Evolutionary conservation across 2,329 filamentous ascomycete genomes (phyloP), one percentile per base, ranked within the genome.

Genomic region (Penicillium sp.): DNA sequence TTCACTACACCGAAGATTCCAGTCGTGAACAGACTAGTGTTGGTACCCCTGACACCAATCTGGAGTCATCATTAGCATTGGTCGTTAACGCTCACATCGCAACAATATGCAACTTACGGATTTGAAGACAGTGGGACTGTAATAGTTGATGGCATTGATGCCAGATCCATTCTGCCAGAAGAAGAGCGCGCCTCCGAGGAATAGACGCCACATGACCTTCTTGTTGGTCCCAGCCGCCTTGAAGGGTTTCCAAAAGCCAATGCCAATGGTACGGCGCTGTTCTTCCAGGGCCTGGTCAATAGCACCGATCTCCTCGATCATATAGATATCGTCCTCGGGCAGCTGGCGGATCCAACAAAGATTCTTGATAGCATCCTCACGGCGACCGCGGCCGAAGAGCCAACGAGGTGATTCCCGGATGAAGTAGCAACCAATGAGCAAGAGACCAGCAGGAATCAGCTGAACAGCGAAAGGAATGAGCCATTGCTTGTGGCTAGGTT

Each of bases 91-190:
- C 13, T 6, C 7, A 22, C 14, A 11, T 43, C 8, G 8, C 11
- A 13, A 20, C 5, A n/a, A 31, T 20, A 20, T 37, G 11, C 10
- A 2, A 39, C 62, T 57, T 32, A 65, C 62, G 48, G 50, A 55
- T 38, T 81, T 81, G 78, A 91, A 90, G 10, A 90, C 82, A 0
- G 83, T 87, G 0, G 88, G 87, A 1, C 78, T 81, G 72, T 88
- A 90, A 75, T 90, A 91, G 77, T 90, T 91, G 76, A 89, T 87
- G 20, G 88, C 88, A 63, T 91, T 91, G 76, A 91, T 91, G 2
- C 89, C 89, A 3, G 78, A 81, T 48, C 86, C 86, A 65, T 93
- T 93, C 73, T 93, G 89, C 81, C 86, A 91, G 51, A 92, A 77
- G 78, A 92, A 92, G 20, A 93, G 79, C 66, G 89, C 82, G 53